phyloP scores from a whole-genome alignment of 768 basidiomycete genomes.

The Phlegmacium glaucopus region DNA sequence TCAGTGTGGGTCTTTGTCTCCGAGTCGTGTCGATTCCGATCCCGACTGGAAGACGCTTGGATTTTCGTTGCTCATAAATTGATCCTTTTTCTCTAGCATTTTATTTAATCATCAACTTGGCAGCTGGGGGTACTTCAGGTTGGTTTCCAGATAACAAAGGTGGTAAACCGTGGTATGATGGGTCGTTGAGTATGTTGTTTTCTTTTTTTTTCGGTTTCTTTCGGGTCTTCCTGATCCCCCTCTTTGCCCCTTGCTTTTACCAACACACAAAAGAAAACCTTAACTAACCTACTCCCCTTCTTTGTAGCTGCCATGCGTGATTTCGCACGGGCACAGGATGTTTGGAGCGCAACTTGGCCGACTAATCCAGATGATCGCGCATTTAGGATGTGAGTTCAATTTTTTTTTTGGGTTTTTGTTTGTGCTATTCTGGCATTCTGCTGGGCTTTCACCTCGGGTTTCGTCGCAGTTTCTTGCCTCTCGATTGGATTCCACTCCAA shows the following conservation, averaged over 20 bases:
- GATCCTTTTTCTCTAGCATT: slow-evolving; percentile 44
- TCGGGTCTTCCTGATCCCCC: neutral
- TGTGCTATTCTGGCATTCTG: neutral
- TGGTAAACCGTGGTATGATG: slow-evolving; percentile 76
- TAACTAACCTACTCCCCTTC: neutral
- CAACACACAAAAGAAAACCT: neutral
- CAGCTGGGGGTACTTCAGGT: slow-evolving; percentile 79
- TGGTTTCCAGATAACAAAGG: slow-evolving; percentile 86
- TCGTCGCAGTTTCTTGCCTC: too few species aligned
- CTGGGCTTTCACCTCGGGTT: too few species aligned
- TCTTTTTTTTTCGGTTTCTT: neutral
- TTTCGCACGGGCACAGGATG: slow-evolving; percentile 55
- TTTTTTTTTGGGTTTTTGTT: neutral
- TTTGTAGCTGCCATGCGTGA: slow-evolving; percentile 61
- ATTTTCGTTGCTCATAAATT: slow-evolving; percentile 22
- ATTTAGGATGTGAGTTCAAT: slow-evolving; percentile 62
- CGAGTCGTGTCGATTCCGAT: neutral
- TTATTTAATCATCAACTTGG: slow-evolving; percentile 73
- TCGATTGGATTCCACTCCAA: too few species aligned
- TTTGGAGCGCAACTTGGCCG: slow-evolving; percentile 76
- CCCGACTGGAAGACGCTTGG: neutral
- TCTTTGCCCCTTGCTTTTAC: neutral
- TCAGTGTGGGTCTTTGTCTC: slow-evolving; percentile 61
- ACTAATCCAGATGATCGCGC: slow-evolving; percentile 50
- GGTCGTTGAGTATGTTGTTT: slow-evolving; percentile 41